Evolutionary conservation across 169 alveolate species (phyloP), one percentile per base, ranked within the genome.

Genomic region (Plasmodium falciparum): DNA sequence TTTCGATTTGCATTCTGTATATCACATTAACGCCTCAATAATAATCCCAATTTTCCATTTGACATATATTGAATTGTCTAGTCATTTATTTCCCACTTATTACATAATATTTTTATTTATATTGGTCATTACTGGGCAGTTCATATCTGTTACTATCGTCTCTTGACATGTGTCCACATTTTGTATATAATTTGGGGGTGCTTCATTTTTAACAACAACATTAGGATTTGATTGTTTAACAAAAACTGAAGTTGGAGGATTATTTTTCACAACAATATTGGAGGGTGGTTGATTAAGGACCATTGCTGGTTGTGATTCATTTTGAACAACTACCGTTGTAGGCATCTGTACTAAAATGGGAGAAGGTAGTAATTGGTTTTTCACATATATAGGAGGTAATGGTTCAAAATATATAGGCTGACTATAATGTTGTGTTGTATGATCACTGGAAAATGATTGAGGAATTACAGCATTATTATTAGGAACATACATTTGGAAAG

Each of bases 261-360:
- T 95, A 71, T 94, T 94, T 85, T 93, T 94, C 0, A 94, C 97
- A 6, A 94, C 94, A 33, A 94, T 95, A 54, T 94, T 94, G n/a
- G 97, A 94, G 24, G 97, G 95, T 47, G 95, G 97, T 83, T 94
- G 97, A 76, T 88, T 94, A n/a, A 94, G 95, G 39, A 94, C 95
- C 80, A 94, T 89, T 26, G 97, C 93, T 33, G 97, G 97, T 52
- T 94, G 88, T 22, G 97, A 93, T 43, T 88, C 92, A 75, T 94
- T 94, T 86, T 95, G 93, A 26, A 94, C 97, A 85, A 94, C 94
- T 65, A 94, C 97, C 3, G 97, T 94, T 49, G 92, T 71, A 22
- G 97, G 97, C 92, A 91, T 93, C 88, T 94, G 97, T 33, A 94
- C 88, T 47, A 86, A 56, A 61, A 86, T 86, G 15, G 92, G 92